Base-by-base conservation (phyloP, 495 filamentous ascomycete species). In the Tuber magnatum region DNA sequence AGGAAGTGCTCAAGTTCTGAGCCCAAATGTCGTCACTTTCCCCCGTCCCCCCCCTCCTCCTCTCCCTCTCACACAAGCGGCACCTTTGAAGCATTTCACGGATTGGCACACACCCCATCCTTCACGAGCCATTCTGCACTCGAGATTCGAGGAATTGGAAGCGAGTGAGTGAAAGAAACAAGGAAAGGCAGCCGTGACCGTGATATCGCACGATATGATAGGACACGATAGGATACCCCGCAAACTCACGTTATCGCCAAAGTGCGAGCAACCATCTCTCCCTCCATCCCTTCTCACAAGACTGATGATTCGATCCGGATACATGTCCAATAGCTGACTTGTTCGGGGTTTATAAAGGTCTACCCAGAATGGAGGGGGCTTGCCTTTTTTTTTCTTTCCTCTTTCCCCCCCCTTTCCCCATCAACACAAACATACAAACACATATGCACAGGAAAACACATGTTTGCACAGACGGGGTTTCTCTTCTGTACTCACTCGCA, bases 1-100 rank as follows among this genome's bases (percentile, higher is more conserved):
- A 78, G 12, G 68, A 73, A 70, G 76, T 81, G 18, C 72, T 81
- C 44, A 68, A 56, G 32, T 79, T 79, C 65, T 79, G 41, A 73
- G 18, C 22, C 61, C 44, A 70, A 40, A 65, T 65, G 56, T 8
- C 28, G 14, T 65, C 56, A 65, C 56, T 65, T 65, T 28, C 56
- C 56, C 14, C 56, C 28, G 35, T 28, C 56, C 56, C 14, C 56
- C 28, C 16, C 56, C n/a, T 28, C n/a, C 51, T 14, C 8, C 28
- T 12, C 24, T 20, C 24, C 51, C 24, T 28, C 28, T 65, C 28
- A 35, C 28, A 65, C 56, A 35, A 8, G 56, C 56, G 28, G 16
- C 14, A 65, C 28, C 32, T 35, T 35, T 65, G 56, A 65, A 65
- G 56, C 56, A 65, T 65, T 28, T 16, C 28, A 35, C 28, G 28